phyloP scores from a whole-genome alignment of 768 basidiomycete species.

The Termitomyces bulborhizus region DNA sequence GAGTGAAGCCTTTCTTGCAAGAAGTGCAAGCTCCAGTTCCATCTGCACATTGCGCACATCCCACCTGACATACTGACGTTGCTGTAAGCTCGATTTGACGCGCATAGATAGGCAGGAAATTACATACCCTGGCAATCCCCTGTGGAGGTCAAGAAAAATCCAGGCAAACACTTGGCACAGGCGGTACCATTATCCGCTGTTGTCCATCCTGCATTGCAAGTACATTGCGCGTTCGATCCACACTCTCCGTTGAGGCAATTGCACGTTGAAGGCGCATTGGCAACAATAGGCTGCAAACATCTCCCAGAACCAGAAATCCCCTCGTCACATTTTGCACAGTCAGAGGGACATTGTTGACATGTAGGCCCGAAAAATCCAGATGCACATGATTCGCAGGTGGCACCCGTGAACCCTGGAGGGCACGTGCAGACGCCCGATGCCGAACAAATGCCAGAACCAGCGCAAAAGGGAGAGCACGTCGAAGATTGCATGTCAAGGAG shows the following conservation, averaged over 20 bases:
- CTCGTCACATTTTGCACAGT: constrained; percentile 69
- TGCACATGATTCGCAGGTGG: constrained; percentile 75
- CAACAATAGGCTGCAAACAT: constrained; percentile 49
- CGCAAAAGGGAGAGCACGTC: constrained; percentile 70
- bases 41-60: constrained; percentile 66
- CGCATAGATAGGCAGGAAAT: background rate
- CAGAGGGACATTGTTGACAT: constrained; percentile 65
- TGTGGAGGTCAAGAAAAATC: constrained; percentile 65
- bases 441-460: constrained; percentile 68
- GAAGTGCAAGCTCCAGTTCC: constrained; percentile 63
- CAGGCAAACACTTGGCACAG: constrained; percentile 67
- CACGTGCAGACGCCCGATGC: constrained; percentile 68
- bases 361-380: constrained; percentile 68
- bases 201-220: constrained; percentile 75
- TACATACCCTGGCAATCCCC: constrained; percentile 69
- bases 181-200: constrained; percentile 64
- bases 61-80: constrained; percentile 58
- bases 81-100: constrained; percentile 2
- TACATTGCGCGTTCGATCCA: constrained; percentile 58
- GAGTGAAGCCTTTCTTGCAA: constrained; percentile 67
- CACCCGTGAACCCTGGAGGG: constrained; percentile 66
- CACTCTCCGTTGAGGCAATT: constrained; percentile 83
- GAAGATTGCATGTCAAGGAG: constrained; percentile 70
- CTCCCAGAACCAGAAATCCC: constrained; percentile 73
- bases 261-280: constrained; percentile 58